Evolutionary conservation across 2,329 filamentous ascomycete genomes (phyloP).

Genomic region (Sporothrix globosa): DNA sequence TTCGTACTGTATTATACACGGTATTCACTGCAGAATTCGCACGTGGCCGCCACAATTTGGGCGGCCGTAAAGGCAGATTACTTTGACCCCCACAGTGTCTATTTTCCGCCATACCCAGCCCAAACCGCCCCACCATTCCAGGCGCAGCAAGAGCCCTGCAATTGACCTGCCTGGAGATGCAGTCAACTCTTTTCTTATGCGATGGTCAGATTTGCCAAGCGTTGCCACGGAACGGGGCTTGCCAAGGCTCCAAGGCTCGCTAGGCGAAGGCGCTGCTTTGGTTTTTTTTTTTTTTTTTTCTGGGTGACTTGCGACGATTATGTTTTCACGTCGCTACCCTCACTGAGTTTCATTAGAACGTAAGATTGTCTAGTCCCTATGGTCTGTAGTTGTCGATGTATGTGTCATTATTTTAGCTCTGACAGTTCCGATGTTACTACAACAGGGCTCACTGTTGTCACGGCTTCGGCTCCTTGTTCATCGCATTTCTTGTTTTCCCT

Average conservation of each 20-base stretch:
- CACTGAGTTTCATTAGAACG: too few species aligned
- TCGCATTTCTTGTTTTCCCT: too few species aligned
- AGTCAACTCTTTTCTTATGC: background rate
- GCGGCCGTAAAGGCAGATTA: background rate
- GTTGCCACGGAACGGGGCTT: slow-evolving; percentile 6
- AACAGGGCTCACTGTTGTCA: too few species aligned
- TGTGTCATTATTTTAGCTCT: too few species aligned
- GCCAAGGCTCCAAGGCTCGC: background rate
- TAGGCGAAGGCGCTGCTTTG: background rate
- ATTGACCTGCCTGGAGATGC: slow-evolving; percentile 3
- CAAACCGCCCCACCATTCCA: background rate
- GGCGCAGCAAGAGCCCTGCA: slow-evolving; percentile 1
- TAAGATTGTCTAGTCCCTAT: too few species aligned
- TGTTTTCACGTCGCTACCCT: too few species aligned
- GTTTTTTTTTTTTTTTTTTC: too few species aligned
- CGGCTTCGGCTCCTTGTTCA: too few species aligned
- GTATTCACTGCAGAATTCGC: background rate
- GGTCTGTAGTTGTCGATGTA: too few species aligned
- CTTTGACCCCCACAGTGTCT: background rate
- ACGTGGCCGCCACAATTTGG: slow-evolving; percentile 11
- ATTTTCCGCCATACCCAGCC: too few species aligned
- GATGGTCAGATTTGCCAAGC: slow-evolving; percentile 7
- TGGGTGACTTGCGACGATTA: too few species aligned
- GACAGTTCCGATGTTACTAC: too few species aligned
- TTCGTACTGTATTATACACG: background rate